phyloP scores from a whole-genome alignment of 1,284 basidiomycete species.

The Fomitopsis schrenkii region DNA sequence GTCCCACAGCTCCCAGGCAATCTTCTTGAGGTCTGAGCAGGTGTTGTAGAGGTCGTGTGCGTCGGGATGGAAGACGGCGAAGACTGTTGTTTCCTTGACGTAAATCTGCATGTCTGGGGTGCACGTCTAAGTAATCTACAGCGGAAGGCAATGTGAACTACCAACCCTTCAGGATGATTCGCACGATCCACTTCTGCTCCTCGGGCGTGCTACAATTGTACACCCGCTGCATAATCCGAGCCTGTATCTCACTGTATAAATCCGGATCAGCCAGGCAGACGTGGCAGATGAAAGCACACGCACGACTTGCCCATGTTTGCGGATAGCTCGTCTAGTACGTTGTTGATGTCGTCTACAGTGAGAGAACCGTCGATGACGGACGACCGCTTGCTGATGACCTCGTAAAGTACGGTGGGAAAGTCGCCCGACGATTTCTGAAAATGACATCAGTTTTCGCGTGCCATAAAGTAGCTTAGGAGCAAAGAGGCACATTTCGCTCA shows the following conservation, averaged over 20 bases:
- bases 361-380: constrained; percentile 76
- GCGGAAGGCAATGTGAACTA: not conserved
- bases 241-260: constrained; percentile 61
- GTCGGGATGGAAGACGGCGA: constrained; percentile 86
- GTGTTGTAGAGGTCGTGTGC: constrained; percentile 90
- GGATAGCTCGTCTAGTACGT: constrained; percentile 72
- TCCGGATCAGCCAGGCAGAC: not conserved
- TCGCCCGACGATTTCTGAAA: constrained; percentile 70
- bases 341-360: constrained; percentile 78
- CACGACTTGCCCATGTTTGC: constrained; percentile 67
- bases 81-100: constrained; percentile 85
- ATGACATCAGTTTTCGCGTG: not conserved
- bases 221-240: constrained; percentile 69
- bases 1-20: constrained; percentile 80
- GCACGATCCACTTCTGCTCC: constrained; percentile 89
- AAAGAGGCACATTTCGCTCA: constrained; percentile 50
- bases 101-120: constrained; percentile 69
- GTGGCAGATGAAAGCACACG: constrained; percentile 9
- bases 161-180: constrained; percentile 88
- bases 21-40: constrained; percentile 90
- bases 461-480: not conserved
- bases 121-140: not conserved
- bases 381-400: constrained; percentile 81
- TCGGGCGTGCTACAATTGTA: constrained; percentile 76
- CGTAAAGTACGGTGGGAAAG: constrained; percentile 81